A percentile compares a stretch with the other conserved stretches of the same genome.
Conservation (phyloP, 495 filamentous ascomycete genomes). For the Ramalina peruviana region DNA sequence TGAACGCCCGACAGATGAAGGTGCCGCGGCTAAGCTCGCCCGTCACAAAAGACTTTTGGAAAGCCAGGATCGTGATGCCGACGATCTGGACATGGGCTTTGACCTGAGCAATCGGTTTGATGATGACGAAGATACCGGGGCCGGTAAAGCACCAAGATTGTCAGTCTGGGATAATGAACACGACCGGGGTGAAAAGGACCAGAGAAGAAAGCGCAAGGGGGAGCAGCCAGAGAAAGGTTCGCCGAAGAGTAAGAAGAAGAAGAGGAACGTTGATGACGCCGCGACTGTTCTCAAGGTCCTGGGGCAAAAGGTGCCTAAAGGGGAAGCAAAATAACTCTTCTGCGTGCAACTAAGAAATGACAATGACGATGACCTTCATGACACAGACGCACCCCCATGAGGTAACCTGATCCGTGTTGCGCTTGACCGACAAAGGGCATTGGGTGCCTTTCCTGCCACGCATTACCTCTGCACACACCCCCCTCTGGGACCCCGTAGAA, state of each 20-base stretch:
- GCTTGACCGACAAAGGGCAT: too few relatives aligned
- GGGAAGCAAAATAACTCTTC: too few relatives aligned
- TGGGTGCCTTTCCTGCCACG: too few relatives aligned
- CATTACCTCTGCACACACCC: too few relatives aligned
- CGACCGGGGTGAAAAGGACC: conserved; percentile 32
- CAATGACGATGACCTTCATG: too few relatives aligned
- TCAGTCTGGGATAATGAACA: conserved; percentile 49
- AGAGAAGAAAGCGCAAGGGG: conserved; percentile 28
- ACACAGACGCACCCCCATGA: too few relatives aligned
- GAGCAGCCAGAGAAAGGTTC: conserved; percentile 61
- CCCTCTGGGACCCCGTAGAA: too few relatives aligned
- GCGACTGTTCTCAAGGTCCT: conserved; percentile 44
- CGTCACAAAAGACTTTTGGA: conserved; percentile 64
- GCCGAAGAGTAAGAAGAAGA: conserved; percentile 81
- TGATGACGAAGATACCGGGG: conserved; percentile 57
- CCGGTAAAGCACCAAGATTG: conserved; percentile 44
- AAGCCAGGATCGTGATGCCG: conserved; percentile 65
- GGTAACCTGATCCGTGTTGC: too few relatives aligned
- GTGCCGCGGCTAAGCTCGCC: conserved; percentile 38
- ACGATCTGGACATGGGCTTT: conserved; percentile 91
- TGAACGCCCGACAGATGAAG: conserved; percentile 30
- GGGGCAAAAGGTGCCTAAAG: conserved; percentile 35
- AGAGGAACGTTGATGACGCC: conserved; percentile 66
- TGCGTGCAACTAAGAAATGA: too few relatives aligned
- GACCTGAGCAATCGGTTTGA: conserved; percentile 73